Conservation (phyloP, 495 filamentous ascomycete species). For the Penicillium waksmanii region DNA sequence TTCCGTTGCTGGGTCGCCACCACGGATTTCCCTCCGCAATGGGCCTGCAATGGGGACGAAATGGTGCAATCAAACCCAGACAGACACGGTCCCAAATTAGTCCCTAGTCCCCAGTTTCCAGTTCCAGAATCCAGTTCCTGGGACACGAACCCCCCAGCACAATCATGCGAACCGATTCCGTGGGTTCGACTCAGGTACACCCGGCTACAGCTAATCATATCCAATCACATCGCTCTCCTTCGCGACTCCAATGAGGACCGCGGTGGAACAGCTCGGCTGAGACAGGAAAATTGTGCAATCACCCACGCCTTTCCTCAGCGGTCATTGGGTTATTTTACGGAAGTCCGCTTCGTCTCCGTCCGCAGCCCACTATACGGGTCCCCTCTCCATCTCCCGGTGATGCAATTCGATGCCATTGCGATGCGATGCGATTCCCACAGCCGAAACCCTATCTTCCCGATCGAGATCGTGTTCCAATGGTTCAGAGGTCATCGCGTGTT, state of each 20-base stretch:
- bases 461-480: conserved; percentile 12
- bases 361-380: neutral
- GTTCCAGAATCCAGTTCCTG: conserved; percentile 9
- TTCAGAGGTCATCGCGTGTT: conserved; percentile 13
- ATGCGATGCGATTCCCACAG: conserved; percentile 15
- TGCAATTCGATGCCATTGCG: neutral
- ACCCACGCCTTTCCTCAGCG: neutral
- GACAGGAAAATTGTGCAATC: neutral
- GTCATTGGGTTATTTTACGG: conserved; percentile 6
- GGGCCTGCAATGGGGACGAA: neutral
- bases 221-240: neutral
- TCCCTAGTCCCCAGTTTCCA: neutral
- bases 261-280: conserved; percentile 2
- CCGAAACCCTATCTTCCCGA: conserved; percentile 24
- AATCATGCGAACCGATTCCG: conserved; percentile 17
- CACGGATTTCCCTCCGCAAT: conserved; percentile 2
- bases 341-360: conserved; percentile 13
- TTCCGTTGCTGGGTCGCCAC: conserved; percentile 2
- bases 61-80: conserved; percentile 3
- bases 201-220: neutral
- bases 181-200: conserved; percentile 17
- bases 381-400: neutral
- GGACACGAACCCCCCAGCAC: conserved; percentile 18
- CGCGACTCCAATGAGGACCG: conserved; percentile 7
- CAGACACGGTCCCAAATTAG: neutral